Base-by-base conservation (phyloP, 2,329 filamentous ascomycete species). In the Xylaria sp. region DNA sequence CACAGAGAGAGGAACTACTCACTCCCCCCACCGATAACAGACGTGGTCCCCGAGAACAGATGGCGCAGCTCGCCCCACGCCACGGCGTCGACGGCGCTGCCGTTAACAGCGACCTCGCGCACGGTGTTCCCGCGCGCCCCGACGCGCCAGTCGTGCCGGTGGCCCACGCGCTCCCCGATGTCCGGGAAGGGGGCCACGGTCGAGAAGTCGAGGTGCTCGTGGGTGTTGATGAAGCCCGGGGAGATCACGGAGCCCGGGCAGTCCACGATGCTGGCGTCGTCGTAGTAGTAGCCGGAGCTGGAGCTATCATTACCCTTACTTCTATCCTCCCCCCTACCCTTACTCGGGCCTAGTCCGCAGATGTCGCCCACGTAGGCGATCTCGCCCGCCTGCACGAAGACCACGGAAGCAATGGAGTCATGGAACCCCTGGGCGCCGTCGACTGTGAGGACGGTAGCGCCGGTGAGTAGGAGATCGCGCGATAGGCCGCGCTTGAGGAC, bases 391-490 rank as follows among this genome's bases (percentile, higher is more conserved):
- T 71, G 69, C 0, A 76, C 40, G 31, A 70, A 67, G 17, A 76
- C 60, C 28, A 67, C 67, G 55, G 70, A 68, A 38, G 71, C 66
- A 1, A n/a, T n/a, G n/a, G n/a, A n/a, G n/a, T n/a, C n/a, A n/a
- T n/a, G n/a, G n/a, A n/a, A n/a, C n/a, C 14, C 9, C 14, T 56
- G 38, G 6, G 70, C 71, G 6, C 69, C 69, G 11, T 71, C 64
- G 1, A 67, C 46, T 0, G 74, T 84, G 79, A 64, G 74, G 42
- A 75, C 68, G 1, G 77, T 83, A 38, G 81, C 82, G 7, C 81
- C 82, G 7, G 78, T 76, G 0, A 84, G 73, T 33, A 71, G n/a
- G 2, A 71, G 49, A 7, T 64, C 64, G 2, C 28, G 17, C 3
- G 63, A 65, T 25, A 64, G 42, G 4, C 68, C 69, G 19, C 60